Evolutionary conservation across 495 filamentous ascomycete genomes (phyloP).

Genomic region (Aspergillus nidulans): DNA sequence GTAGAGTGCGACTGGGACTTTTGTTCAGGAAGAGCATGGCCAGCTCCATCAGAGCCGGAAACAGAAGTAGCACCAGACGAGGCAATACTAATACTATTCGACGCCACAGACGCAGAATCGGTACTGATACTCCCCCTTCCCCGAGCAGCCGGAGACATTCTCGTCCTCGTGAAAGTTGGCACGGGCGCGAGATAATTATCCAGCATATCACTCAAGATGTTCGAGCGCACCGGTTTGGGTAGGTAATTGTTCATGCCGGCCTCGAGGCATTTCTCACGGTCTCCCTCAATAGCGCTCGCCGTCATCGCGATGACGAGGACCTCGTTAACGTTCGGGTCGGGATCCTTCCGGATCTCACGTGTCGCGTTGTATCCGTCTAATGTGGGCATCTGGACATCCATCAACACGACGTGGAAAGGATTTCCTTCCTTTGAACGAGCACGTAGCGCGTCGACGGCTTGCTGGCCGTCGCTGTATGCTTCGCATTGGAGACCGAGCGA

Average conservation of each 20-base stretch:
- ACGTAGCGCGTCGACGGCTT: conserved; percentile 79
- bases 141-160: conserved; percentile 34
- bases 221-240: conserved; percentile 79
- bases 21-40: background rate
- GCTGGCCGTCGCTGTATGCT: conserved; percentile 79
- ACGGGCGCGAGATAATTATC: conserved; percentile 62
- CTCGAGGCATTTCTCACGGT: conserved; percentile 85
- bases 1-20: background rate
- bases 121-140: conserved; percentile 31
- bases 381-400: conserved; percentile 95
- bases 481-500: conserved; percentile 78
- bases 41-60: background rate
- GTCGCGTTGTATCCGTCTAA: conserved; percentile 94
- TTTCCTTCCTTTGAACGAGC: conserved; percentile 60
- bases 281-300: conserved; percentile 83
- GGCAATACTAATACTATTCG: conserved; percentile 21
- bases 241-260: conserved; percentile 96
- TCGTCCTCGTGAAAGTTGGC: conserved; percentile 36
- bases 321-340: conserved; percentile 65
- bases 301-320: conserved; percentile 92
- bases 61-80: background rate
- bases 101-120: conserved; percentile 31
- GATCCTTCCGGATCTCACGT: conserved; percentile 68
- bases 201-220: conserved; percentile 69
- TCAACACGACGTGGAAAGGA: conserved; percentile 74